Evolutionary conservation across 495 filamentous ascomycete genomes (phyloP), one percentile per base, ranked within the genome.

Genomic region (Neurospora sp.): DNA sequence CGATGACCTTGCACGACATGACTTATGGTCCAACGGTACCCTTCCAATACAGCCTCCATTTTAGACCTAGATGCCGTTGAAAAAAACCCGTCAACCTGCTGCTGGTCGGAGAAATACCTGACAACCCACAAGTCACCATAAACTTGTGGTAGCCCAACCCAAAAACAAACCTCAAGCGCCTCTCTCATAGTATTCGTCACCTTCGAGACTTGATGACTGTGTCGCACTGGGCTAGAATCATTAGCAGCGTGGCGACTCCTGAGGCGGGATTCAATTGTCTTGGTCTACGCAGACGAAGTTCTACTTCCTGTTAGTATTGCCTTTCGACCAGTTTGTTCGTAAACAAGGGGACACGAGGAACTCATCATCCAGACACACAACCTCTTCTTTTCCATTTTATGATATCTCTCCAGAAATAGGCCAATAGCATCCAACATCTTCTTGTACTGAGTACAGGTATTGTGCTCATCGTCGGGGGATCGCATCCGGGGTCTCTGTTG

Each of bases 211-310:
- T 78, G 37, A 79, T 78, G 20, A 75, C 69, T 12, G 73, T 75
- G 35, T 79, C 70, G 76, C 78, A 79, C 42, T 79, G 78, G 12
- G 73, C 71, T 4, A 79, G 48, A 10, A 78, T 76, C 37, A 79
- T 74, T 37, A 76, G 78, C 1, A 79, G 72, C 0, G 78, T 71
- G 8, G 72, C 65, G 12, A 76, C 78, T 1, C 78, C 78, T 2
- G 71, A 38, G 10, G 44, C 35, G 1, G 78, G 76, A 14, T 78
- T 3, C 27, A 31, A 31, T 31, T 59, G n/a, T 76, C 76, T 48
- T 79, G 76, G 72, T 79, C 72, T 27, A 79, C 75, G 27, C 78
- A 79, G 9, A 76, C 76, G 27, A 70, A 76, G 71, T 79, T 76
- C 78, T 79, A 61, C 9, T 39, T 39, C 38, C 3, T 35, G 0